Conservation (phyloP, 768 basidiomycete species). For the Cubamyces lactineus region DNA sequence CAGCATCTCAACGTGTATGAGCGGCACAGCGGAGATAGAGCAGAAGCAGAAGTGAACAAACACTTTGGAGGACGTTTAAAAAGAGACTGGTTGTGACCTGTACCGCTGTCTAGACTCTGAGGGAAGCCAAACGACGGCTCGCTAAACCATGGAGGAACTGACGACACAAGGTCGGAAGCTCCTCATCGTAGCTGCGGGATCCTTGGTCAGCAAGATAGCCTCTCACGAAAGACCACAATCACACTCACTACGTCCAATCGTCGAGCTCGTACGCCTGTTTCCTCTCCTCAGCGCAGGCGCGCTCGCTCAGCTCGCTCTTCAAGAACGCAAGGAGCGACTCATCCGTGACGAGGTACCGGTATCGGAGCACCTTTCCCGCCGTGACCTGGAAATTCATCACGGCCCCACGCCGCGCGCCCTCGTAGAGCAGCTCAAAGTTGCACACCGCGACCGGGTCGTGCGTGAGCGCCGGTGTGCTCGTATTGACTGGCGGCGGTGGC, state of each 20-base stretch:
- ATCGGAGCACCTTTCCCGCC: conserved; percentile 12
- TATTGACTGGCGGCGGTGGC: conserved; percentile 6
- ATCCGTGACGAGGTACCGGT: conserved; percentile 17
- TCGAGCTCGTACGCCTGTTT: conserved; percentile 9
- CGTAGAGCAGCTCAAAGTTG: conserved; percentile 19
- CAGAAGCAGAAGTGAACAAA: not conserved
- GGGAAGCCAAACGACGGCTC: not conserved
- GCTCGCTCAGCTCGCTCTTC: conserved; percentile 1
- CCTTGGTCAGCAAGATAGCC: no score
- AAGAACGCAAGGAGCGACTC: conserved; percentile 8
- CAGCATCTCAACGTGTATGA: not conserved
- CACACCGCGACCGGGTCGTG: conserved; percentile 22
- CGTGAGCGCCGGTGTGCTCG: conserved; percentile 10
- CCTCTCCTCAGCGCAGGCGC: conserved; percentile 11
- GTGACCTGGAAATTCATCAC: conserved; percentile 19
- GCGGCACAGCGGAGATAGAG: not conserved
- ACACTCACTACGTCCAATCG: conserved; percentile 20
- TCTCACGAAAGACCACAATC: not conserved
- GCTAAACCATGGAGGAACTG: conserved; percentile 13
- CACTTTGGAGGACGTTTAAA: no score
- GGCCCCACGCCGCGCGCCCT: not conserved
- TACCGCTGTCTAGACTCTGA: not conserved
- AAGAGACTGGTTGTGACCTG: no score
- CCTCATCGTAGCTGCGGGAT: conserved; percentile 8
- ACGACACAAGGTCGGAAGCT: conserved; percentile 15